phyloP scores from a whole-genome alignment of 345 rosid genomes.

The Kandelia obovata region DNA sequence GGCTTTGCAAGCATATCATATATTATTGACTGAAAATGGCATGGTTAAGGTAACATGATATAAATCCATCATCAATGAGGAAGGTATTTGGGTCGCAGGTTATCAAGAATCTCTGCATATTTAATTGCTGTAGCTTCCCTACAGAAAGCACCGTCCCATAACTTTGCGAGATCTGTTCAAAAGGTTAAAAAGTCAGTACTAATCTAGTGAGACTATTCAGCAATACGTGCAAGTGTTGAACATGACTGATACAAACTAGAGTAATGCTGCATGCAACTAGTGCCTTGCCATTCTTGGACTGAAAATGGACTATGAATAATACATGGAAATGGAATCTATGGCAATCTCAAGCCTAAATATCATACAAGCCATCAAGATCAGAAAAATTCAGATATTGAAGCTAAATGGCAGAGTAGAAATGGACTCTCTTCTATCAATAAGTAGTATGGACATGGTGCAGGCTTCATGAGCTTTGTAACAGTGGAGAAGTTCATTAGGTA shows the following conservation, averaged over 20 bases:
- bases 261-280: too few relatives aligned
- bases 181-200: conserved; percentile 21
- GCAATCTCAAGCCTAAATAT: neutral
- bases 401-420: neutral
- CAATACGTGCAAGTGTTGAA: neutral
- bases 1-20: too few relatives aligned
- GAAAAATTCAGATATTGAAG: neutral
- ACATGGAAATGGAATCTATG: neutral
- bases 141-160: conserved; percentile 71
- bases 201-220: neutral
- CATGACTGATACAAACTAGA: neutral
- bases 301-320: neutral
- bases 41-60: neutral
- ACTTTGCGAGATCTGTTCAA: conserved; percentile 60
- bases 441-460: neutral
- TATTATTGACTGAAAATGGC: neutral
- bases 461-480: neutral
- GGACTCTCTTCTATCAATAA: neutral
- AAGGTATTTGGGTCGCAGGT: conserved; percentile 49
- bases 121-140: conserved; percentile 57
- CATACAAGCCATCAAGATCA: neutral
- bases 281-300: too few relatives aligned
- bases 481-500: neutral
- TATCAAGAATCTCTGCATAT: conserved; percentile 56
- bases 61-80: conserved; percentile 25